Base-by-base conservation (phyloP, 2,329 filamentous ascomycete genomes). In the Volutella citrinella region DNA sequence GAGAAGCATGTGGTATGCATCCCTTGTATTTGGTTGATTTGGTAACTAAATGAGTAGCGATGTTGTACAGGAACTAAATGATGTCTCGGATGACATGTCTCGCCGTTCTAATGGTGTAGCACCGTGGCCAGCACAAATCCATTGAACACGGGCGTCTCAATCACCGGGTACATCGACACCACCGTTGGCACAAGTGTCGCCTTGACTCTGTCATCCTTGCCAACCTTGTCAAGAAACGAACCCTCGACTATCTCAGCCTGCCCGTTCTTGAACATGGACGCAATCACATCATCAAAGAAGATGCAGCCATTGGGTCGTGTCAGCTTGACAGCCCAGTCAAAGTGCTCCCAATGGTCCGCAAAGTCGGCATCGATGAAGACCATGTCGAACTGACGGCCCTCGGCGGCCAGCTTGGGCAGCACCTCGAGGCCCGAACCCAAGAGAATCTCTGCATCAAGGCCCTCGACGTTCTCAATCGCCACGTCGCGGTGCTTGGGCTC, bases 341-440 rank as follows among this genome's bases (percentile, higher is more conserved):
- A 71, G 40, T 74, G 73, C 18, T 61, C 59, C 57, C 61, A 68
- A 35, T 73, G 70, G 42, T 70, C 68, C 26, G 58, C 56, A 55
- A 70, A 72, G 28, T 70, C 68, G 7, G 72, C 73, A 48, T 77
- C 72, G 21, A 77, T 69, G 38, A 76, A 76, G 2, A 69, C 63
- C 40, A 77, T 60, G 35, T 70, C 70, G 38, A 72, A 74, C 27
- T 56, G 55, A 10, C 55, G 55, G 2, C 66, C 62, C 38, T 74
- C 64, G 7, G 59, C 52, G 0, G 43, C 54, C 12, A 77, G 48
- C 30, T 53, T 47, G 1, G 59, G 56, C 17, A 63, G 25, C 0
- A 61, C 46, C 4, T 74, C 66, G 4, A 69, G 32, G 0, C 63
- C 72, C 2, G 63, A 52, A 1, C 72, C 72, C 1, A 69, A 51